Conservation (phyloP, 1,139 yeast genomes). For the Zygosaccharomyces sapae region DNA sequence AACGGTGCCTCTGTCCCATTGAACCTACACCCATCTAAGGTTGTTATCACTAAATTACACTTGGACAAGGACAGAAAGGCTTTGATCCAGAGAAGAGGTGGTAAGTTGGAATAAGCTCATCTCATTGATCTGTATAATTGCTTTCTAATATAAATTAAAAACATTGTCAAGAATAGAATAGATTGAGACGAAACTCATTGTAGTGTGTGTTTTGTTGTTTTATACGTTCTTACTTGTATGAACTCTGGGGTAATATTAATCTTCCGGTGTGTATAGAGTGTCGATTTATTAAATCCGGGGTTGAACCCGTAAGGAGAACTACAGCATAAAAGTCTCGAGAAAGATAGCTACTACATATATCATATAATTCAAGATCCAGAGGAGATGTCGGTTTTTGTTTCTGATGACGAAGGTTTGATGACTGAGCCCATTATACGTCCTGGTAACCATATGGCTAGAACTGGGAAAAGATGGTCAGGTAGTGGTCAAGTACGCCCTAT, state of each 20-base stretch:
- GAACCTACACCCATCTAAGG: constrained; percentile 98
- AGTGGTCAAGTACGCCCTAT: constrained; percentile 12
- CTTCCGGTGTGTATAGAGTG: background rate
- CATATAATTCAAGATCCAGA: background rate
- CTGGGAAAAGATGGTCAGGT: constrained; percentile 45
- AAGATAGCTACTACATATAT: too few relatives aligned
- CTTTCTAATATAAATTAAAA: constrained; percentile 14
- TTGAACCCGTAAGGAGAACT: background rate
- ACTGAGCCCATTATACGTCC: constrained; percentile 21
- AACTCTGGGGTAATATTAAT: too few relatives aligned
- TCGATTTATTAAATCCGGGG: constrained; percentile 2
- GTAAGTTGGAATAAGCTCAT: constrained; percentile 58
- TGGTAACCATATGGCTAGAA: constrained; percentile 51
- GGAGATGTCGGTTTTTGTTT: constrained; percentile 33
- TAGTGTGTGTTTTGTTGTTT: background rate
- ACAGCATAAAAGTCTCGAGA: background rate
- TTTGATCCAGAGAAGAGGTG: constrained; percentile 91
- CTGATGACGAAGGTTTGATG: constrained; percentile 33
- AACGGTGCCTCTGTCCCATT: constrained; percentile 98
- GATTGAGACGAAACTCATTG: constrained; percentile 3
- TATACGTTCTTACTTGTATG: too few relatives aligned
- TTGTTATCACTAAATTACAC: constrained; percentile 97
- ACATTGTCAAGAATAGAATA: constrained; percentile 10
- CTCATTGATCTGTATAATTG: constrained; percentile 16
- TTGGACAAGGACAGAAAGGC: constrained; percentile 99